These are phyloP conservation scores for Castanospermum australe DNA, from an alignment of 306 rosid species.

Conservation along the genomic window DNA sequence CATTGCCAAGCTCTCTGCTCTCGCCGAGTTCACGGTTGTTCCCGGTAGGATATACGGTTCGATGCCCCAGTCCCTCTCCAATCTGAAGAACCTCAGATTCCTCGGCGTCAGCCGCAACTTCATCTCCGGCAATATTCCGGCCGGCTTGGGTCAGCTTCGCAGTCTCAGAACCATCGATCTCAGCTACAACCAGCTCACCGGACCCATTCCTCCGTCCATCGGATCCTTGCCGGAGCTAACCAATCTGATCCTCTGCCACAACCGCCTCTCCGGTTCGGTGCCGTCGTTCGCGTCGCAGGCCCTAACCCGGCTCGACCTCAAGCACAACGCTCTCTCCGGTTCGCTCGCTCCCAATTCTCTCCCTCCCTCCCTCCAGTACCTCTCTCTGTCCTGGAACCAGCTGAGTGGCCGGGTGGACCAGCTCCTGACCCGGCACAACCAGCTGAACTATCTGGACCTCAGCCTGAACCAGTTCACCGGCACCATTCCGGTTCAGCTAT, in stretches of 20 bases:
- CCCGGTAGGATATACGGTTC: constrained; percentile 78
- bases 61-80: constrained; percentile 60
- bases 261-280: constrained; percentile 70
- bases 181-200: constrained; percentile 78
- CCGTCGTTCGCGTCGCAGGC: constrained; percentile 56
- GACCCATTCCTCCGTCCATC: constrained; percentile 63
- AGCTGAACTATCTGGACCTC: constrained; percentile 72
- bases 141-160: constrained; percentile 42
- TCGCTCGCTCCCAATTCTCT: constrained; percentile 58
- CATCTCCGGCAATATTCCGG: constrained; percentile 79
- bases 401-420: constrained; percentile 65
- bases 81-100: constrained; percentile 65
- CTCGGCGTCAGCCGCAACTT: constrained; percentile 85
- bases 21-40: constrained; percentile 75
- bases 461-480: constrained; percentile 85
- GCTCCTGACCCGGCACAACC: constrained; percentile 52
- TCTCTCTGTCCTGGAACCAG: constrained; percentile 81
- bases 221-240: constrained; percentile 57
- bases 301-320: constrained; percentile 77
- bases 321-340: constrained; percentile 78
- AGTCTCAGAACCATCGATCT: constrained; percentile 72
- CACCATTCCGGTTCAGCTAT: constrained; percentile 59
- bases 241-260: constrained; percentile 78
- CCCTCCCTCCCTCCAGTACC: constrained; percentile 72
- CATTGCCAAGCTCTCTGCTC: constrained; percentile 62